Evolutionary conservation across 2,329 filamentous ascomycete species (phyloP).

Genomic region (Aspergillus vadensis): DNA sequence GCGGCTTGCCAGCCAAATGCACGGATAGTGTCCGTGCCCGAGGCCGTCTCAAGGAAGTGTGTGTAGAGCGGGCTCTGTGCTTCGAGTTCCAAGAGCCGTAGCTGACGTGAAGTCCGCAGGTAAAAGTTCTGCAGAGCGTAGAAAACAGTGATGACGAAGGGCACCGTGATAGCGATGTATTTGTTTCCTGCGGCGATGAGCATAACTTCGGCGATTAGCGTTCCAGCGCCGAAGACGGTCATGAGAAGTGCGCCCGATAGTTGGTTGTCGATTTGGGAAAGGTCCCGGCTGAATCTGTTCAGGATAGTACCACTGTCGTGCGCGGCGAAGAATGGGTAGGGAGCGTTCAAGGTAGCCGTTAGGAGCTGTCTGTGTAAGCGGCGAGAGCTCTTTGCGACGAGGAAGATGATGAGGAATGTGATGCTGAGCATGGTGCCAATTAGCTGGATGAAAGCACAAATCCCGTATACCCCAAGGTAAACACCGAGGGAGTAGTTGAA

Average conservation of each 20-base stretch:
- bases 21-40: background rate
- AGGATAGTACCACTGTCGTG: background rate
- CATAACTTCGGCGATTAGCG: background rate
- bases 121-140: background rate
- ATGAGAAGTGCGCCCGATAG: background rate
- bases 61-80: background rate
- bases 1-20: background rate
- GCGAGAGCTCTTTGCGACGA: background rate
- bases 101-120: background rate
- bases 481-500: background rate
- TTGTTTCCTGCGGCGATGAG: background rate
- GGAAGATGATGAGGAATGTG: background rate
- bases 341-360: background rate
- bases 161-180: background rate
- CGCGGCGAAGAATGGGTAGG: background rate
- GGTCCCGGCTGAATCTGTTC: background rate
- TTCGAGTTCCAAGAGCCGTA: background rate
- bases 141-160: background rate
- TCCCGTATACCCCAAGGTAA: background rate
- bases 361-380: background rate
- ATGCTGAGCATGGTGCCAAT: background rate
- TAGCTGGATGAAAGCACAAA: background rate
- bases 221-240: background rate
- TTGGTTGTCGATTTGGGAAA: background rate
- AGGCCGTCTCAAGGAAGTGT: background rate